Conservation (phyloP, 768 basidiomycete species). For the Hydnum rufescens region DNA sequence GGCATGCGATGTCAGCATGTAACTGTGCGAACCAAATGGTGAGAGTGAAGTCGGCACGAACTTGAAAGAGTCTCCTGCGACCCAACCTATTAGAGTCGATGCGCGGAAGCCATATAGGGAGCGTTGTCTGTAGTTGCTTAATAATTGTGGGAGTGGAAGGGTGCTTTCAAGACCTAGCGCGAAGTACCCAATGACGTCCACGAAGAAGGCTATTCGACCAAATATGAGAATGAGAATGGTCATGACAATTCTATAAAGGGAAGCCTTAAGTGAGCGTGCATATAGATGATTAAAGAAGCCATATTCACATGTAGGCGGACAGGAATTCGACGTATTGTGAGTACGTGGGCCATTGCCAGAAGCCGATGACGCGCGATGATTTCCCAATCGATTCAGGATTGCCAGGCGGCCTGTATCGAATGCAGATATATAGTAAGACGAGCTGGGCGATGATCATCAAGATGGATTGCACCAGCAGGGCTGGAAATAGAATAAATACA, state of each 20-base stretch:
- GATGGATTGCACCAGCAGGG: constrained; percentile 61
- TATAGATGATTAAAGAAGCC: constrained; percentile 60
- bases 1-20: too few species aligned
- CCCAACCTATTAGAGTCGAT: constrained; percentile 68
- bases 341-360: constrained; percentile 76
- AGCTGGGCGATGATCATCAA: constrained; percentile 79
- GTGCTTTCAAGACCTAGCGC: constrained; percentile 72
- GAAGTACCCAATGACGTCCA: constrained; percentile 48
- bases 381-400: constrained; percentile 38
- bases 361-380: constrained; percentile 47
- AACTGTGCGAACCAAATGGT: not conserved
- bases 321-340: constrained; percentile 67
- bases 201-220: constrained; percentile 36
- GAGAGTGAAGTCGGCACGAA: constrained; percentile 17
- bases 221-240: constrained; percentile 61
- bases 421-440: constrained; percentile 63
- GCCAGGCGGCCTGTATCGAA: constrained; percentile 40
- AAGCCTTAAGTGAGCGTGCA: constrained; percentile 24
- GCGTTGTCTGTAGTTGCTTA: constrained; percentile 62
- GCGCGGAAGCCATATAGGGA: constrained; percentile 72
- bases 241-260: constrained; percentile 31
- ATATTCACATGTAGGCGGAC: constrained; percentile 61
- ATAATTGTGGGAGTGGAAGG: constrained; percentile 65
- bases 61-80: constrained; percentile 76
- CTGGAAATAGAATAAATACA: constrained; percentile 10